Base-by-base conservation (phyloP, 257 asterid genomes). In the Nicotiana tabacum region DNA sequence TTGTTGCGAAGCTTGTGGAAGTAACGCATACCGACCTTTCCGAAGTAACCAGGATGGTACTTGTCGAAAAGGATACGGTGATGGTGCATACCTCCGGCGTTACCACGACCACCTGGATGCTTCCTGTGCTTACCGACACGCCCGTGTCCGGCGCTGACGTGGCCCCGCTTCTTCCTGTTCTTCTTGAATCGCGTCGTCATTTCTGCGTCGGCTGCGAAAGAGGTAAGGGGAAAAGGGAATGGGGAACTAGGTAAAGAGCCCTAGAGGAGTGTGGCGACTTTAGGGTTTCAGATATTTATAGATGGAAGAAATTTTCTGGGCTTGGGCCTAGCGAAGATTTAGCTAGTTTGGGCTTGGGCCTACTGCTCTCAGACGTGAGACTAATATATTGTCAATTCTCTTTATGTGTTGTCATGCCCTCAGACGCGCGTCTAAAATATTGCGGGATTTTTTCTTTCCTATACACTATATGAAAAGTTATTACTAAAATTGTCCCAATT, bases 51-150 rank as follows among this genome's bases (percentile, higher is more conserved):
- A 0, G 94, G 96, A 27, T 92, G 96, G 51, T 92, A 92, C 91
- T 92, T 92, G 87, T 92, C 97, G 89, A 92, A 92, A 70, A 92
- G 92, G 88, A 92, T 92, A 3, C 94, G 90, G 92, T 92, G 97
- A 87, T 92, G 97, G 84, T 92, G 97, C 93, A 92, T 90, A 2
- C 97, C 97, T 46, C 97, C 97, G 60, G 94, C 97, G 68, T 92
- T 92, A 48, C 94, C 97, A 16, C 97, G 92, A 32, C 97, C 97
- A 4, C 92, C 93, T n/a, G 96, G 96, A 64, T 92, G 96, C 93
- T 92, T 92, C 79, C 94, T 89, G 87, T 92, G 97, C 78, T 92
- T 92, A 0, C 97, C 97, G 81, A 92, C 84, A 82, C 97, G 97
- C 0, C 97, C 97, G 65, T 92, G 97, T 1, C 97, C 97, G 80